Percentiles rank a stretch among this genome's conserved stretches.
These are phyloP conservation scores for Poa pratensis DNA, from an alignment of 176 grass and related monocot species.

Conservation along the genomic window DNA sequence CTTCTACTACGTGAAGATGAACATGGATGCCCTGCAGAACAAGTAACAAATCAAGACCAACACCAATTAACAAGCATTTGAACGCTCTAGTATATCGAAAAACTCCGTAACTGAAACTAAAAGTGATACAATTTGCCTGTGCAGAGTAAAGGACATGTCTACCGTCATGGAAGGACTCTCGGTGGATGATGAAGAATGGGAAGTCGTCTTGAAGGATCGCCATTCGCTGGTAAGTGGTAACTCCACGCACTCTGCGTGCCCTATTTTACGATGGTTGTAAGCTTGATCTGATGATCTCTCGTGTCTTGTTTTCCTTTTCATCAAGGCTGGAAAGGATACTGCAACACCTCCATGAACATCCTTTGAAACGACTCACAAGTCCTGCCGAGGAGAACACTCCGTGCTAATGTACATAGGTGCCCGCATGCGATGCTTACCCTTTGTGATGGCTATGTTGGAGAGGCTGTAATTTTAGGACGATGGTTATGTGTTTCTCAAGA, in stretches of 20 bases:
- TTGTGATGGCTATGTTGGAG: too few relatives aligned
- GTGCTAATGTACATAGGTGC: too few relatives aligned
- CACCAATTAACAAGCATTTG: neutral
- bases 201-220: neutral
- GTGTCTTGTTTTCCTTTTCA: neutral
- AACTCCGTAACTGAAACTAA: neutral
- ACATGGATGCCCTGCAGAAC: conserved; percentile 22
- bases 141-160: neutral
- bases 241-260: neutral
- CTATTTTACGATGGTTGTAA: neutral
- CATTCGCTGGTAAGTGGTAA: neutral
- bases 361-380: neutral
- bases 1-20: conserved; percentile 41
- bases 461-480: too few relatives aligned
- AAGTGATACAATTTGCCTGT: neutral
- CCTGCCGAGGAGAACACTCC: too few relatives aligned
- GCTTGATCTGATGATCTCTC: neutral
- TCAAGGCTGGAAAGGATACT: neutral
- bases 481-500: too few relatives aligned
- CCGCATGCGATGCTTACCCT: too few relatives aligned
- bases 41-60: conserved; percentile 14
- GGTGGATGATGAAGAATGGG: conserved; percentile 17
- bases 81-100: neutral
- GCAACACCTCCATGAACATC: neutral
- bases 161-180: neutral